Percentiles rank a stretch among this genome's conserved stretches.
phyloP scores from a whole-genome alignment of 2,329 filamentous ascomycete genomes.

The Allantophomopsis lycopodina region DNA sequence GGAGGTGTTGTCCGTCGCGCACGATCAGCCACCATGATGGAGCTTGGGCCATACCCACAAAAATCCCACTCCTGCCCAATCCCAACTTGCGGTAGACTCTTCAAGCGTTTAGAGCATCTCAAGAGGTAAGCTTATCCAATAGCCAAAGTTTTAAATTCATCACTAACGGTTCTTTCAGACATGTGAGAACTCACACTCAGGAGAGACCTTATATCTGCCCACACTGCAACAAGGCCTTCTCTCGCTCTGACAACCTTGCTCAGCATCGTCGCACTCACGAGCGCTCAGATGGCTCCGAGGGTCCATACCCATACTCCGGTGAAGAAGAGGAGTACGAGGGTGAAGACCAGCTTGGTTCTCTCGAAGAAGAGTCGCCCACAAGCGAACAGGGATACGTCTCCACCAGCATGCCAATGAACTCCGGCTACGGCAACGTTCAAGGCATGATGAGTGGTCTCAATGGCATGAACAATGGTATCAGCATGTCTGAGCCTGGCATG shows the following conservation, averaged over 20 bases:
- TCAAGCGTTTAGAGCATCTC: conserved; percentile 98
- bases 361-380: conserved; percentile 66
- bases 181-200: conserved; percentile 98
- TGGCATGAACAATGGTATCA: conserved; percentile 2
- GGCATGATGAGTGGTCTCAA: conserved; percentile 12
- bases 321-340: conserved; percentile 74
- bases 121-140: conserved; percentile 67
- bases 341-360: conserved; percentile 69
- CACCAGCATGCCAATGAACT: conserved; percentile 7
- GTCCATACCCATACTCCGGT: conserved; percentile 42
- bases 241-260: conserved; percentile 94
- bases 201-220: conserved; percentile 97
- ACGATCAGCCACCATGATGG: conserved; percentile 90
- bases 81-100: conserved; percentile 88
- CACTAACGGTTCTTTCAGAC: conserved; percentile 50
- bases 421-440: conserved; percentile 8
- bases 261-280: conserved; percentile 82
- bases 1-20: conserved; percentile 77
- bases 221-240: conserved; percentile 98
- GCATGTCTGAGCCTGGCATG: conserved; percentile 9
- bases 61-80: conserved; percentile 99
- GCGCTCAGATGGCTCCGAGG: conserved; percentile 53
- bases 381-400: conserved; percentile 51
- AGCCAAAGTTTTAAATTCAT: conserved; percentile 21
- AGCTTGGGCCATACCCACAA: conserved; percentile 88